Base-by-base conservation (phyloP, 305 asterid genomes). In the Solanum chacoense region DNA sequence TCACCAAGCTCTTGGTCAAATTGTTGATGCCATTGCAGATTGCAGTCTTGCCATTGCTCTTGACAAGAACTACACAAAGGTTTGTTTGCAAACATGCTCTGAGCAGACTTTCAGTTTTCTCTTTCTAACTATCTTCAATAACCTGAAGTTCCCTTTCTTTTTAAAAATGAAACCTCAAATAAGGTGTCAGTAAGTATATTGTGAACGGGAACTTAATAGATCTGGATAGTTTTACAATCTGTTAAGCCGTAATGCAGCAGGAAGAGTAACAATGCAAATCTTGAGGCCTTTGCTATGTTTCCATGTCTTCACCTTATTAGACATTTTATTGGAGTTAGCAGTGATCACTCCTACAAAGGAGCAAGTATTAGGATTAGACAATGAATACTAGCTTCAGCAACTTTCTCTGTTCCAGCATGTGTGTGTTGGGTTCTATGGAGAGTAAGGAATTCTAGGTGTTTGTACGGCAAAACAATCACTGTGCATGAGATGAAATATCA, bases 1-100 rank as follows among this genome's bases (percentile, higher is more conserved):
- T 75, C 91, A 95, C 92, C 99, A 95, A 92, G 94, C 99, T 72
- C 87, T 95, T 75, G 93, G 93, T 91, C 98, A 95, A 91, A 92
- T 94, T 90, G 88, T 91, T 78, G 99, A 98, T 92, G 98, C 98
- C 93, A 95, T 98, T 91, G 95, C 98, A 72, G 99, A 98, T 91
- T 98, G 99, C 88, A 96, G 96, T 90, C 91, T 95, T 65, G 98
- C 99, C 90, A 93, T 98, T 32, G 98, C 99, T 85, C 96, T 98
- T 40, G 97, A 95, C 88, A 94, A 90, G 89, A 93, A 94, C 87
- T 96, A 98, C 91, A 32, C 87, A 81, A 98, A 98, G 98, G 99
- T 98, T 91, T 75, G 91, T 91, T 65, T 89, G 32, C 78, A 36
- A 73, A 20, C 63, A 34, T 78, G 85, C 63, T 37, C 29, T 77